Percentiles rank a stretch among this genome's conserved stretches.
phyloP scores from a whole-genome alignment of 306 rosid genomes.

The Cucurbita pepo region DNA sequence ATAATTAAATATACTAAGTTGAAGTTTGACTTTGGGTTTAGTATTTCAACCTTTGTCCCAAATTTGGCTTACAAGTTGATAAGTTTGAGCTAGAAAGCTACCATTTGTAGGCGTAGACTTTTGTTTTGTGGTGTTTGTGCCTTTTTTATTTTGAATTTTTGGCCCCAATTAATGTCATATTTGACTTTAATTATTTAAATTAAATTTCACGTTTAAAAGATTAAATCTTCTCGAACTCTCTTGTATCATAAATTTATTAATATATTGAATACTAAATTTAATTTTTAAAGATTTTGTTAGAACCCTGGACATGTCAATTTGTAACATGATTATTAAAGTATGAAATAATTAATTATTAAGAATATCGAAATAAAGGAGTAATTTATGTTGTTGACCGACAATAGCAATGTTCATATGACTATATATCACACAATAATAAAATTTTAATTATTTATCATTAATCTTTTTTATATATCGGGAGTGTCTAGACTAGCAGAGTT shows the following conservation, averaged over 20 bases:
- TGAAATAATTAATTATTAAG: no score
- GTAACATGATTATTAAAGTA: not conserved
- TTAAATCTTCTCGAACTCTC: not conserved
- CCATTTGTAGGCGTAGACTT: not conserved
- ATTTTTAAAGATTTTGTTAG: not conserved
- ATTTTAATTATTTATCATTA: not conserved
- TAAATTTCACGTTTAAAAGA: not conserved
- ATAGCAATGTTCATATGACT: not conserved
- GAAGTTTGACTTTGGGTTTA: not conserved
- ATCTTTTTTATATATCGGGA: not conserved
- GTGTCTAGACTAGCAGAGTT: not conserved
- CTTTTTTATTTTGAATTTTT: not conserved
- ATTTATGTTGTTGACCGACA: no score
- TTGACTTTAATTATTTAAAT: not conserved
- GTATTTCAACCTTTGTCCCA: not conserved
- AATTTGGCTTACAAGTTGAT: not conserved
- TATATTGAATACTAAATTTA: not conserved
- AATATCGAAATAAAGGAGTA: not conserved
- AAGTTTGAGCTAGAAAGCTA: not conserved
- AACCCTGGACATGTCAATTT: not conserved
- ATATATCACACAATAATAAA: not conserved
- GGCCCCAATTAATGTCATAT: not conserved
- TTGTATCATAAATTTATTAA: no score
- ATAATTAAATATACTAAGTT: not conserved
- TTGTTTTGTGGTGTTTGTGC: not conserved